Percentiles rank a stretch among this genome's conserved stretches.
These are phyloP conservation scores for Amanita pallidorosea DNA, from an alignment of 768 basidiomycete species.

Conservation along the genomic window DNA sequence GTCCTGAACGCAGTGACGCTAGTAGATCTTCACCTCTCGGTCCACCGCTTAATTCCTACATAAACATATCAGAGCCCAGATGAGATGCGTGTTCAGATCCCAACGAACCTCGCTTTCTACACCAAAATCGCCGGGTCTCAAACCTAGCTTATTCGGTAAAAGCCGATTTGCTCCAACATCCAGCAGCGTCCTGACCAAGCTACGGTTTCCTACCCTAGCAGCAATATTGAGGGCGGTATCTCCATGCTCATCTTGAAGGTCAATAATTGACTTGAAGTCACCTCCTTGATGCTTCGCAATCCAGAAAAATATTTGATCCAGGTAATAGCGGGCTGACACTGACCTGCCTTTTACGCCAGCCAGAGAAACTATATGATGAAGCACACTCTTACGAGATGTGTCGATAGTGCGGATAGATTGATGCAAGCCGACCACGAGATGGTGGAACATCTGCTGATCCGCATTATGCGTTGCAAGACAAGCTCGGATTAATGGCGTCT, in stretches of 20 bases:
- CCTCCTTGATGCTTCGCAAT: constrained; percentile 70
- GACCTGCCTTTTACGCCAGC: constrained; percentile 90
- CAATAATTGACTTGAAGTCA: constrained; percentile 71
- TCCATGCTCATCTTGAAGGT: constrained; percentile 89
- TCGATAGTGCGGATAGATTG: constrained; percentile 83
- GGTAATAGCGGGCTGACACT: constrained; percentile 77
- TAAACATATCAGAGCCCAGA: not conserved
- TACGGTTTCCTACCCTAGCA: constrained; percentile 84
- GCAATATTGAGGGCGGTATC: constrained; percentile 96
- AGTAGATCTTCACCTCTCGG: constrained; percentile 75
- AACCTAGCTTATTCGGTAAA: constrained; percentile 84
- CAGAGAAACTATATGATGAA: constrained; percentile 87
- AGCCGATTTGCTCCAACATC: constrained; percentile 90
- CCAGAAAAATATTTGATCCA: constrained; percentile 83
- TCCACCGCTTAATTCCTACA: constrained; percentile 59
- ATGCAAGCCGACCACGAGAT: constrained; percentile 53
- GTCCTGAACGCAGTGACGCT: constrained; percentile 59
- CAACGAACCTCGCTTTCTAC: constrained; percentile 71
- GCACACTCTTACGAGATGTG: constrained; percentile 69
- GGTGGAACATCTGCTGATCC: constrained; percentile 65
- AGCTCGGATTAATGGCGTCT: constrained; percentile 89
- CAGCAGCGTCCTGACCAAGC: constrained; percentile 74
- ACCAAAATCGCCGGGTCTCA: constrained; percentile 92
- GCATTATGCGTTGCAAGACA: constrained; percentile 82
- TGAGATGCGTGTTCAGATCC: not conserved